Conservation (phyloP, 2,329 filamentous ascomycete genomes). For the Thielaviopsis ethacetica region DNA sequence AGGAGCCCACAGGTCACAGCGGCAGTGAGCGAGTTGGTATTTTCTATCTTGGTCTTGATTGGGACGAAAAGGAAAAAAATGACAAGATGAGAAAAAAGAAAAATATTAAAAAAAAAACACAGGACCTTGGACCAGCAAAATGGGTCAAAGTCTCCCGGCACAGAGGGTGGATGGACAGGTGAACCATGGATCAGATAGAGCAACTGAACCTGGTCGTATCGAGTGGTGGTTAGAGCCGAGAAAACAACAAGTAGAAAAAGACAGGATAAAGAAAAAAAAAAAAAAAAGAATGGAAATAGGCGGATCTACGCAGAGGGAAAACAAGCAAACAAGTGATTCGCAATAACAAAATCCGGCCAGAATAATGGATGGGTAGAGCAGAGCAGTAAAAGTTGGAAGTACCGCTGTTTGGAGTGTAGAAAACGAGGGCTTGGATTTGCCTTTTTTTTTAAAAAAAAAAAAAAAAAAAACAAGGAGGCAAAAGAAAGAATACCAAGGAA, state of each 20-base stretch:
- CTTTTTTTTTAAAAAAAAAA: neutral
- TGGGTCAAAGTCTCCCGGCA: neutral
- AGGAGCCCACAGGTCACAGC: neutral
- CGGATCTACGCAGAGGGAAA: neutral
- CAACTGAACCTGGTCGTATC: neutral
- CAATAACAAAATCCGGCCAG: too few relatives aligned
- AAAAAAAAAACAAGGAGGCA: neutral
- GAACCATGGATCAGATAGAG: neutral
- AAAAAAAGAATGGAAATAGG: neutral
- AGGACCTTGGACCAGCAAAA: neutral
- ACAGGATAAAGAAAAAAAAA: neutral
- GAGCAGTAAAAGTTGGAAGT: neutral
- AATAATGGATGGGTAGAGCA: neutral
- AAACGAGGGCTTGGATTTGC: neutral
- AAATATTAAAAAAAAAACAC: neutral
- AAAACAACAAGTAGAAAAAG: neutral
- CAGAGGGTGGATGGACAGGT: neutral
- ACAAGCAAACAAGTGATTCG: neutral
- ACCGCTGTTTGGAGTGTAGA: neutral
- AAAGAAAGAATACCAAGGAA: neutral
- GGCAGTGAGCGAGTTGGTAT: neutral
- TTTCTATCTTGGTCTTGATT: too few relatives aligned
- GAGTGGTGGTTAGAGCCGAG: neutral
- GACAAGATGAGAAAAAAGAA: neutral
- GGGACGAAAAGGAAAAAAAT: too few relatives aligned